Evolutionary conservation across 148 eudicot genomes (phyloP).

Genomic region (Polygonum aviculare): DNA sequence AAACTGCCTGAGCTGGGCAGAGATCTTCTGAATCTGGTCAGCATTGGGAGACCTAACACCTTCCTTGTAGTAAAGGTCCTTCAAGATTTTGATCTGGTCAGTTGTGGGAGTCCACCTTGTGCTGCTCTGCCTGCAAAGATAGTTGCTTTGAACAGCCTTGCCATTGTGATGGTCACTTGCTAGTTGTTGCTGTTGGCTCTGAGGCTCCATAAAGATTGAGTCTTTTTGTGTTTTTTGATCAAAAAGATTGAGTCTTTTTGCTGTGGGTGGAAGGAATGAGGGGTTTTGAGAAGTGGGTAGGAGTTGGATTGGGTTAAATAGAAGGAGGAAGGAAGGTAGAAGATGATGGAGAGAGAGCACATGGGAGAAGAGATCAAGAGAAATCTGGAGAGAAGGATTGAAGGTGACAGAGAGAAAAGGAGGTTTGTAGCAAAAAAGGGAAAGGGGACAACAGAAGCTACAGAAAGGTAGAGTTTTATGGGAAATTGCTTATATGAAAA

Average conservation of each 20-base stretch:
- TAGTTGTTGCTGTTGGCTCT: constrained; percentile 15
- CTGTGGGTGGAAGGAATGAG: neutral
- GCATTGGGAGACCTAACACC: constrained; percentile 85
- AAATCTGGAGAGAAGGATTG: constrained; percentile 84
- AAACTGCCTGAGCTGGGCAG: constrained; percentile 73
- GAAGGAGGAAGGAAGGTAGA: constrained; percentile 14
- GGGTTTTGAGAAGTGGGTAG: neutral
- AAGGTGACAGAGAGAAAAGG: constrained; percentile 42
- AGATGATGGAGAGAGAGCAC: constrained; percentile 16
- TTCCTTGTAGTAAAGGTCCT: constrained; percentile 91
- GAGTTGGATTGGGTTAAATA: constrained; percentile 14
- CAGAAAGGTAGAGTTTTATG: constrained; percentile 39
- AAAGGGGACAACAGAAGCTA: constrained; percentile 90
- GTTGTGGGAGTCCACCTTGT: constrained; percentile 89
- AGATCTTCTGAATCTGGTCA: constrained; percentile 85
- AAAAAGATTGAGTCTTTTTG: constrained; percentile 12
- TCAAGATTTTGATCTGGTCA: constrained; percentile 85
- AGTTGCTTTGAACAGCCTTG: constrained; percentile 16
- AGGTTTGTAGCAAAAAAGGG: constrained; percentile 35
- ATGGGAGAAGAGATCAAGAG: constrained; percentile 38
- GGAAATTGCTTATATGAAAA: constrained; percentile 66
- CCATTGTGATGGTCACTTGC: constrained; percentile 17
- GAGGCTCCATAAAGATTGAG: constrained; percentile 31
- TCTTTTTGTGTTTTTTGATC: constrained; percentile 21
- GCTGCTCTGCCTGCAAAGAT: constrained; percentile 66